Percentiles rank a stretch among this genome's conserved stretches.
phyloP scores from a whole-genome alignment of 2,329 filamentous ascomycete species.

The Fusarium tanahbumbuense region DNA sequence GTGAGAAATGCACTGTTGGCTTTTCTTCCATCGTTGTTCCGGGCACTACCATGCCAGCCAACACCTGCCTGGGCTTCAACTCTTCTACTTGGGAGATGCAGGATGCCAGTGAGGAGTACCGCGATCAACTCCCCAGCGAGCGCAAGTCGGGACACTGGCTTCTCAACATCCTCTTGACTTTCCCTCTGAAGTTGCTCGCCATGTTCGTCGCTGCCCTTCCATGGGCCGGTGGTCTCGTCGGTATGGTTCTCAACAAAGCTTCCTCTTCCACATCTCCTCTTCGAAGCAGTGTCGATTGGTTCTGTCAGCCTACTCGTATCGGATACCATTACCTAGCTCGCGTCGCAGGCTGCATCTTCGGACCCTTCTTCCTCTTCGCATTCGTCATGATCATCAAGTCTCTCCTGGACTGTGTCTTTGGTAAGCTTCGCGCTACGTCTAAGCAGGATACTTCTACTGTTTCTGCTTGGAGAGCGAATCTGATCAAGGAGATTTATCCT shows the following conservation, averaged over 20 bases:
- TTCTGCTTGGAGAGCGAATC: not conserved
- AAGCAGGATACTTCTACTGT: not conserved
- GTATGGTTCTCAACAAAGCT: constrained; percentile 3
- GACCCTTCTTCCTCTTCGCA: constrained; percentile 8
- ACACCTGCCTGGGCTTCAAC: constrained; percentile 17
- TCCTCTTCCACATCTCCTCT: not conserved
- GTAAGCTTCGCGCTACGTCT: not conserved
- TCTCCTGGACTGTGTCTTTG: not conserved
- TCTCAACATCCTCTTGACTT: not conserved
- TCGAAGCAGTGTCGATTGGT: constrained; percentile 14
- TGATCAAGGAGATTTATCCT: not conserved
- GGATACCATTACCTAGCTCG: constrained; percentile 10
- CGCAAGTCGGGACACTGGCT: not conserved
- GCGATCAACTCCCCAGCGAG: constrained; percentile 8
- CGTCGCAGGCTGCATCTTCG: not conserved
- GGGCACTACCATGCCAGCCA: not conserved
- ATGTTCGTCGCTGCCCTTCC: not conserved
- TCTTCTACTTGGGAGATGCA: constrained; percentile 20
- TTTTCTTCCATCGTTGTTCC: constrained; percentile 4
- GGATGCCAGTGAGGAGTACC: constrained; percentile 6
- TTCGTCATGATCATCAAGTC: constrained; percentile 11
- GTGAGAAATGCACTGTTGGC: not conserved
- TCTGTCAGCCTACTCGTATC: constrained; percentile 1
- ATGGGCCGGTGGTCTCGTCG: constrained; percentile 10
- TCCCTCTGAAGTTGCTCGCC: not conserved